Conservation (phyloP, 768 basidiomycete genomes). For the Russula earlei region DNA sequence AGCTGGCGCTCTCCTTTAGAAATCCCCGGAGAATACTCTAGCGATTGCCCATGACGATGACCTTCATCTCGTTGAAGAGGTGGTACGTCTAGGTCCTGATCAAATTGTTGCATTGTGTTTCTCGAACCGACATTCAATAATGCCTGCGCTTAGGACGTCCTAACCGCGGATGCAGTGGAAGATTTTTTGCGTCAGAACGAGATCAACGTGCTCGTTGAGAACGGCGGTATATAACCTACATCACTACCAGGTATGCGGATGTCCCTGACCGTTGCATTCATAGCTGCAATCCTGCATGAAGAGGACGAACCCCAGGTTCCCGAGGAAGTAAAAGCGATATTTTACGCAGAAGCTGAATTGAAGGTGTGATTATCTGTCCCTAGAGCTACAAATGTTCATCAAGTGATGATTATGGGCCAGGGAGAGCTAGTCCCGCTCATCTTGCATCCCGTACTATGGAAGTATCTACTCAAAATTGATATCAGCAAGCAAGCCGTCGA, state of each 20-base stretch:
- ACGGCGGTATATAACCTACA: not conserved
- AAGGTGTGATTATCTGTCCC: not conserved
- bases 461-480: conserved; percentile 11
- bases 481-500: conserved; percentile 3
- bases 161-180: conserved; percentile 9
- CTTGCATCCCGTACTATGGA: conserved; percentile 6
- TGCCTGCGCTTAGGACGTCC: not conserved
- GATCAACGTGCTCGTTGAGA: conserved; percentile 1
- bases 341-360: conserved; percentile 9
- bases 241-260: no score
- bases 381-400: not conserved
- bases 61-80: conserved; percentile 2
- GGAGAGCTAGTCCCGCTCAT: conserved; percentile 9
- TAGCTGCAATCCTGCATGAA: conserved; percentile 3
- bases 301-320: not conserved
- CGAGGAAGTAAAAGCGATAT: not conserved
- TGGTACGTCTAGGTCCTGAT: not conserved
- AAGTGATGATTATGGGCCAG: not conserved
- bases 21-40: not conserved
- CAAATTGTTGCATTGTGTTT: not conserved
- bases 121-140: not conserved
- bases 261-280: not conserved
- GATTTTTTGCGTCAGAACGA: conserved; percentile 7
- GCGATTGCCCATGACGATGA: conserved; percentile 14
- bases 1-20: not conserved